Base-by-base conservation (phyloP, 2,329 filamentous ascomycete genomes). In the Diplocarpon rosae region DNA sequence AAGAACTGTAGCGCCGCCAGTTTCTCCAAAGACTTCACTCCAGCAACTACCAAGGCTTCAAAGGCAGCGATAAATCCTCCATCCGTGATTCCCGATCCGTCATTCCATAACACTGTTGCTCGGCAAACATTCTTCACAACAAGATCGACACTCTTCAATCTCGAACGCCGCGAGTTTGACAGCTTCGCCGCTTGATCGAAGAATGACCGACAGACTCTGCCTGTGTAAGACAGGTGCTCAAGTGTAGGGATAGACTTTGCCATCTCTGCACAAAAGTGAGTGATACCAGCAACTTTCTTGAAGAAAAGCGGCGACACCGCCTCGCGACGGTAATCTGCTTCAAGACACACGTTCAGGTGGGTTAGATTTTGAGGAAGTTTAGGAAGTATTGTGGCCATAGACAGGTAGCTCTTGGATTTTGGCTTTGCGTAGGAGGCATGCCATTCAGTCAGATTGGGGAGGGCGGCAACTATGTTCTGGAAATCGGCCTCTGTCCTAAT, bases 71-170 rank as follows among this genome's bases (percentile, higher is more conserved):
- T 85, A 52, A 87, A 88, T 27, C 75, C 70, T 66, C 81, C 74
- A 54, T 85, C 81, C 15, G 78, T 80, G 48, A 86, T 83, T 0
- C 81, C 80, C 2, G 79, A 81, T 2, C 78, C 80, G 52, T 84
- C 80, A 50, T 78, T 72, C 66, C 69, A 79, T 17, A 58, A 42
- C 27, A 51, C 48, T 50, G 66, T 65, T 37, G 65, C 62, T 3
- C 80, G 74, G 55, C 83, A 88, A 59, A 80, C 83, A 49, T 85
- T 85, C 64, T 85, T 85, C 44, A 87, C 78, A 0, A 80, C 80
- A 36, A 87, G 63, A 54, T 87, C 82, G 16, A 87, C 69, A 1
- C 77, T 80, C 62, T 76, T 77, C 36, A 87, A 70, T 30, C 51
- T 41, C 1, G 55, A 68, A 13, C 67, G 64, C 35, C 70, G 62